Conservation (phyloP, 257 asterid genomes). For the Nemophila menziesii region DNA sequence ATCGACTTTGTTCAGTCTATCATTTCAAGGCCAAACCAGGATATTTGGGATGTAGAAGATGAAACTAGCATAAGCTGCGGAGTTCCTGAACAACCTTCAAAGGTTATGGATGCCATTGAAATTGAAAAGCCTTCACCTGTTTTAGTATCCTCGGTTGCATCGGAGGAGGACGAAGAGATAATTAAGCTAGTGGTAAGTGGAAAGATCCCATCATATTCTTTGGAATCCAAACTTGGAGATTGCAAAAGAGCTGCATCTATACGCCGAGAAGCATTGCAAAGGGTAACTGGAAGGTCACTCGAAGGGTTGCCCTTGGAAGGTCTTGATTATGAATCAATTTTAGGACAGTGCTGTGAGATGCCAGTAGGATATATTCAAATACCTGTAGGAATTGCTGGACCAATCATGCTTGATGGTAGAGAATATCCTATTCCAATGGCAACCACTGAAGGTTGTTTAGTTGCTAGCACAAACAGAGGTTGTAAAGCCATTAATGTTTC, state of each 20-base stretch:
- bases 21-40: conserved; percentile 20
- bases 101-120: conserved; percentile 7
- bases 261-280: conserved; percentile 42
- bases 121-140: conserved; percentile 11
- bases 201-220: conserved; percentile 31
- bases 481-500: conserved; percentile 41
- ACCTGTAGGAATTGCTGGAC: conserved; percentile 57
- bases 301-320: conserved; percentile 60
- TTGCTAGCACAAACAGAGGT: conserved; percentile 55
- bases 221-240: conserved; percentile 45
- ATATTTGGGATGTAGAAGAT: conserved; percentile 30
- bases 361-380: conserved; percentile 52
- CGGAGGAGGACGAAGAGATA: conserved; percentile 34
- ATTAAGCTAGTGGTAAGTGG: conserved; percentile 28
- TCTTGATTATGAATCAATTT: conserved; percentile 37
- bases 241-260: conserved; percentile 36
- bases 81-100: conserved; percentile 13
- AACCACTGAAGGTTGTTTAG: conserved; percentile 53
- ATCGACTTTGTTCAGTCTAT: conserved; percentile 40
- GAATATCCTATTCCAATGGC: conserved; percentile 54
- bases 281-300: conserved; percentile 35
- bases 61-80: conserved; percentile 16
- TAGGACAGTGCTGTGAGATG: conserved; percentile 66
- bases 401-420: conserved; percentile 41
- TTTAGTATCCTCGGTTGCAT: conserved; percentile 8